These are phyloP conservation scores for Paramecium tetraurelia DNA, from an alignment of 73 alveolate genomes.

Conservation along the genomic window DNA sequence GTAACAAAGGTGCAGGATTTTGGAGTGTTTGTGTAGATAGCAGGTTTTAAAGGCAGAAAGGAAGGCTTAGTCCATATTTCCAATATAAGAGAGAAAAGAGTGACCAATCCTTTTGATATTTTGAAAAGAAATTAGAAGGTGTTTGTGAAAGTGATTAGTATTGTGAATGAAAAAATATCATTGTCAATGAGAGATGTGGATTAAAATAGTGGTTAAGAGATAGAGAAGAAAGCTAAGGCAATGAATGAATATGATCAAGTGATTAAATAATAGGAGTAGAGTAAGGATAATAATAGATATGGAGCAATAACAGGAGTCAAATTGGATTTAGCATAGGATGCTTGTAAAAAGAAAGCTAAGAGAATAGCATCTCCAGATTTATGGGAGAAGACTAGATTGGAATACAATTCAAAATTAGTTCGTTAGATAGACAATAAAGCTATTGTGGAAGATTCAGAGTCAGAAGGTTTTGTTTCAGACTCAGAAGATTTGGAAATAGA, in stretches of 20 bases:
- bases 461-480: slow-evolving; percentile 68
- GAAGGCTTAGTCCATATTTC: slow-evolving; percentile 93
- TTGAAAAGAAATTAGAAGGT: slow-evolving; percentile 65
- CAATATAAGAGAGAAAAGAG: slow-evolving; percentile 74
- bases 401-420: slow-evolving; percentile 77
- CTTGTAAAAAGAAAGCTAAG: slow-evolving; percentile 72
- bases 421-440: slow-evolving; percentile 69
- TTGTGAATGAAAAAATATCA: slow-evolving; percentile 82
- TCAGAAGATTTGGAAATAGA: slow-evolving; percentile 91
- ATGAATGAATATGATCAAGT: slow-evolving; percentile 70
- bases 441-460: slow-evolving; percentile 48
- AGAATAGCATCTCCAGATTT: slow-evolving; percentile 90
- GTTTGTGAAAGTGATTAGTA: slow-evolving; percentile 79
- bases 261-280: slow-evolving; percentile 60
- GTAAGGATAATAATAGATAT: slow-evolving; percentile 61
- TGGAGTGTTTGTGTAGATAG: slow-evolving; percentile 88
- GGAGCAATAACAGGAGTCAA: slow-evolving; percentile 95
- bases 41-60: slow-evolving; percentile 75
- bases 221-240: slow-evolving; percentile 50
- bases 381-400: slow-evolving; percentile 93
- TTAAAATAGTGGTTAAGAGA: slow-evolving; percentile 87
- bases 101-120: slow-evolving; percentile 72
- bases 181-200: slow-evolving; percentile 95
- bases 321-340: slow-evolving; percentile 72
- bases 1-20: slow-evolving; percentile 82